Evolutionary conservation across 2,329 filamentous ascomycete species (phyloP).

Genomic region (Penicillium sp.): DNA sequence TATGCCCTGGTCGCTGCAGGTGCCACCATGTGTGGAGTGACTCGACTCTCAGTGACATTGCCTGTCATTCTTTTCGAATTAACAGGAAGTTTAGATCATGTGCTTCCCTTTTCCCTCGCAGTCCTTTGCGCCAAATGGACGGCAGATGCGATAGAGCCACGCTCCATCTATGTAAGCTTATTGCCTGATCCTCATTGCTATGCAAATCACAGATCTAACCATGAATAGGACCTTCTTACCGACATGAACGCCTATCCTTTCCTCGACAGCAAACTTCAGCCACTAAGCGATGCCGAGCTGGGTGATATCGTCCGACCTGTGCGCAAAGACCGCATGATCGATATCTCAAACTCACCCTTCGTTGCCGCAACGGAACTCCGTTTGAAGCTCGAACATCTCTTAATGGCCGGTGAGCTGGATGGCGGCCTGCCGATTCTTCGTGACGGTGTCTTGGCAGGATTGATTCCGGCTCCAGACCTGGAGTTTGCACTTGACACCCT

Average conservation of each 20-base stretch:
- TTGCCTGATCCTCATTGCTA: background rate
- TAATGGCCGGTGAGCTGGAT: constrained; percentile 85
- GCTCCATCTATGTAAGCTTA: constrained; percentile 78
- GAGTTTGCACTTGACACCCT: constrained; percentile 90
- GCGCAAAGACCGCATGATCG: constrained; percentile 76
- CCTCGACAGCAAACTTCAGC: constrained; percentile 93
- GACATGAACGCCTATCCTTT: constrained; percentile 98
- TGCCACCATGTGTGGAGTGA: constrained; percentile 97
- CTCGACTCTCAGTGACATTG: constrained; percentile 85
- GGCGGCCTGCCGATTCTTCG: constrained; percentile 86
- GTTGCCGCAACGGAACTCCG: constrained; percentile 77
- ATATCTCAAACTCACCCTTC: constrained; percentile 79
- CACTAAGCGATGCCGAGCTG: constrained; percentile 84
- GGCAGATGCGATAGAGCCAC: constrained; percentile 88
- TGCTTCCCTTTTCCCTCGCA: constrained; percentile 88
- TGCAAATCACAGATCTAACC: constrained; percentile 16
- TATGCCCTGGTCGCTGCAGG: constrained; percentile 94
- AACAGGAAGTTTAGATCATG: constrained; percentile 91
- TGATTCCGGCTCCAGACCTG: constrained; percentile 92
- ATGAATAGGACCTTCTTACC: constrained; percentile 74
- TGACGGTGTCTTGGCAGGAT: constrained; percentile 75
- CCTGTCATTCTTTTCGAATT: constrained; percentile 95
- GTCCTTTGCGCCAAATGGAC: constrained; percentile 98
- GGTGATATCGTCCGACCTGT: constrained; percentile 80
- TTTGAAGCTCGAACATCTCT: constrained; percentile 75